Conservation (phyloP, 108 stramenopile genomes). For the Cyclotella kingstonii region DNA sequence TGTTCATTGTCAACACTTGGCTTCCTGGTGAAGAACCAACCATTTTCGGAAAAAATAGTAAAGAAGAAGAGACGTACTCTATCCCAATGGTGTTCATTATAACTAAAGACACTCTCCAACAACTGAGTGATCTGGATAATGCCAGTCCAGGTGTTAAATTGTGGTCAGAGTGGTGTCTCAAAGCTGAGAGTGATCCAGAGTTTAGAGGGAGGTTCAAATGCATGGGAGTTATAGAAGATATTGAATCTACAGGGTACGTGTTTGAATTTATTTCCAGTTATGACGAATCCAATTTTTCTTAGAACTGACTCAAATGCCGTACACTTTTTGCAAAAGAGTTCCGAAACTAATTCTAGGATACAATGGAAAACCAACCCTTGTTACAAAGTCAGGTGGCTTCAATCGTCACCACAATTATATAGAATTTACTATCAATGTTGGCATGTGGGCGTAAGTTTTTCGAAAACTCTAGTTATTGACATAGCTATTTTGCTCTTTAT, state of each 20-base stretch:
- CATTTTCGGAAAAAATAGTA: conserved; percentile 33
- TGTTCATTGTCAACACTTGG: conserved; percentile 46
- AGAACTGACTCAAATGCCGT: no score
- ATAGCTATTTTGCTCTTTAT: no score
- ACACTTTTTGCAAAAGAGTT: no score
- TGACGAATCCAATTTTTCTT: no score
- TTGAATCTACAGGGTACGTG: conserved; percentile 37
- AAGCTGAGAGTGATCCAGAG: conserved; percentile 48
- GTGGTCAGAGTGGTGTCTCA: conserved; percentile 54
- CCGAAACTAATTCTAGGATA: conserved; percentile 53
- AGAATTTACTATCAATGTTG: conserved; percentile 55
- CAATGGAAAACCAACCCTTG: conserved; percentile 64
- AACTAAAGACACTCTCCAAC: conserved; percentile 45
- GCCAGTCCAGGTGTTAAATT: conserved; percentile 60
- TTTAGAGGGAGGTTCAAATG: conserved; percentile 62
- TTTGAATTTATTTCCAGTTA: not conserved
- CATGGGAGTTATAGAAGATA: conserved; percentile 49
- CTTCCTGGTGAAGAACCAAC: conserved; percentile 48
- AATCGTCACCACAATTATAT: conserved; percentile 48
- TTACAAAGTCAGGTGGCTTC: conserved; percentile 54
- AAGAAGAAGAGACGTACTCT: conserved; percentile 42
- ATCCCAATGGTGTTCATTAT: conserved; percentile 52
- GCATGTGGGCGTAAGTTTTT: conserved; percentile 30
- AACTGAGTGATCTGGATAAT: conserved; percentile 52
- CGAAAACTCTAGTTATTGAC: not conserved